Base-by-base conservation (phyloP, 148 eudicot species). In the Amaranthus palmeri region DNA sequence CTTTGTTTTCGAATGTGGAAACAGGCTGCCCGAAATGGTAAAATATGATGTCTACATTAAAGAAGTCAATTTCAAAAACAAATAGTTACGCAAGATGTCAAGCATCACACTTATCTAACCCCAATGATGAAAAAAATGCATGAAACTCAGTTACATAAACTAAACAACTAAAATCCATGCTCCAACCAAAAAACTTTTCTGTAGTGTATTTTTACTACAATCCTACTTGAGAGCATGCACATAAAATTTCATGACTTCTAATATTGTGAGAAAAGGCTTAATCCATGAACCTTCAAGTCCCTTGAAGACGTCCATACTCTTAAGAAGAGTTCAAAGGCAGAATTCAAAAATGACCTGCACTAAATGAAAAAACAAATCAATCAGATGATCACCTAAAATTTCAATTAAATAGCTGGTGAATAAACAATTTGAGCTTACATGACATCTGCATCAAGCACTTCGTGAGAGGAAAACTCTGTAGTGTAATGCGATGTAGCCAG, bases 261-360 rank as follows among this genome's bases (percentile, higher is more conserved):
- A 52, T 68, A 25, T 53, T 41, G 42, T 4, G 9, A 58, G 47
- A 44, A 64, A 72, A 72, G 58, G 51, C 69, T 49, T 65, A 67
- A 65, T 41, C 8, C 17, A 58, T 53, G 59, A 78, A 92, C 98
- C 98, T 90, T 92, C 72, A 88, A 81, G 74, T 95, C 99, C 76
- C 93, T 86, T 60, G 97, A 95, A 64, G 88, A 76, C 69, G 96
- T 90, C 99, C 99, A 95, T 81, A 87, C 87, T 84, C 89, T 83
- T 74, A 95, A 85, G 69, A 95, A 76, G 81, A 95, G 97, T 80
- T 95, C 98, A 78, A 95, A 95, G 41, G 90, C 97, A 78, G 96
- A 89, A 77, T 95, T 88, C 70, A 89, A 76, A 71, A 87, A 91
- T 58, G 97, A 95, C 92, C 98, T 93, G 86, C 88, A 87, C 78